Base-by-base conservation (phyloP, 1,139 yeast genomes). In the Meyerozyma guilliermondii region DNA sequence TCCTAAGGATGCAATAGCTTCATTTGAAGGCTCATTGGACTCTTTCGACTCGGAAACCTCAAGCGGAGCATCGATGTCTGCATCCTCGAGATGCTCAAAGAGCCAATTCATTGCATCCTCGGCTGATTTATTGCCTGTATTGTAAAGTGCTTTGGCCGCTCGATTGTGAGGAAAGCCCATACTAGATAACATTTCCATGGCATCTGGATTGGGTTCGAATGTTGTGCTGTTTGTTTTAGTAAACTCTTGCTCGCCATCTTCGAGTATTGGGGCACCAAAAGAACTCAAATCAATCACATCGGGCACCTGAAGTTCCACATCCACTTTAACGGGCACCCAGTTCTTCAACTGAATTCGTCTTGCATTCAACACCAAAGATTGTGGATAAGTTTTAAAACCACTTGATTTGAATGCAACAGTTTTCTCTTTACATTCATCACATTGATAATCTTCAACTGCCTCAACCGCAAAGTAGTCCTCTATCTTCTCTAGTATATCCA, bases 51-150 rank as follows among this genome's bases (percentile, higher is more conserved):
- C 17, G 3, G 43, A 22, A 24, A 31, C 29, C 7, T 50, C 41
- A 38, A 83, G 70, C 1, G 88, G 86, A 8, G 65, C 78, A 59
- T 91, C 95, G 41, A 88, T 76, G 52, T 80, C 87, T 1, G 82
- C 61, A 55, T 89, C 96, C 24, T 89, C 97, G 83, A 87, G 80
- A 55, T 91, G 96, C 23, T 76, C 83, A 57, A 91, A 83, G 8
- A 94, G 59, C 96, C 98, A 89, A 54, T 87, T 87, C 86, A 87
- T 83, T 0, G 98, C 96, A 5, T 72, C 74, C 52, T 92, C 98
- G 0, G 87, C 71, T 40, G 68, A 68, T 3, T 59, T 53, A 53
- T 87, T 89, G 0, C 89, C 94, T 0, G 95, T 87, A 33, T 76
- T 63, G 53, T 73, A 82, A 27, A 92, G 67, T 0, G 92, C 96